These are phyloP conservation scores for Cyclotella baltica DNA, from an alignment of 108 stramenopile species.

Conservation along the genomic window DNA sequence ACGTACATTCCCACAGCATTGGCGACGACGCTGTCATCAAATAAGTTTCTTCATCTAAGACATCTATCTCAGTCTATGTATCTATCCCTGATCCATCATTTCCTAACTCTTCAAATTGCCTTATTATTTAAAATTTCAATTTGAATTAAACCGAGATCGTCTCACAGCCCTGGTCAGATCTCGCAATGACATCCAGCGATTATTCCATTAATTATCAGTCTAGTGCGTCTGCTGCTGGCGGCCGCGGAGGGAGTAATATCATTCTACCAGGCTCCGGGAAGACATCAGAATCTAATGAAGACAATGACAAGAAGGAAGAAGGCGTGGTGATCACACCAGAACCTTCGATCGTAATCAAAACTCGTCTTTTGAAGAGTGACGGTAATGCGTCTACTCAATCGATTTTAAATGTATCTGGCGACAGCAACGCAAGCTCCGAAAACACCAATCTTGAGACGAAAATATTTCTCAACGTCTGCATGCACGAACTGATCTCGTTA, in stretches of 20 bases:
- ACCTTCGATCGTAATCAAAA: slow-evolving; percentile 53
- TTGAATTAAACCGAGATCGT: too few relatives aligned
- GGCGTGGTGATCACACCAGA: slow-evolving; percentile 47
- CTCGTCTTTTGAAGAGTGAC: slow-evolving; percentile 18
- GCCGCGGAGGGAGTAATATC: slow-evolving; percentile 9
- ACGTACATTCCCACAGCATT: too few relatives aligned
- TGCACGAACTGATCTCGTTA: slow-evolving; percentile 37
- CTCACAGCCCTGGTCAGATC: too few relatives aligned
- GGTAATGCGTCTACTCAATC: neutral
- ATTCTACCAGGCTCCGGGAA: slow-evolving; percentile 1
- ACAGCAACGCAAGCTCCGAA: neutral
- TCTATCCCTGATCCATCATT: too few relatives aligned
- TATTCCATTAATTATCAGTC: slow-evolving; percentile 17
- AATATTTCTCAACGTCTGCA: slow-evolving; percentile 52
- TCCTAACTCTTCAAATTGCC: too few relatives aligned
- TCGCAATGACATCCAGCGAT: neutral
- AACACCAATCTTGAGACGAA: slow-evolving; percentile 16
- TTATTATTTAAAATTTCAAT: too few relatives aligned
- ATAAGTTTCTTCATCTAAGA: too few relatives aligned
- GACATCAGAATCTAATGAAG: neutral
- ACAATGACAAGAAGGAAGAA: neutral
- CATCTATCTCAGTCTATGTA: too few relatives aligned
- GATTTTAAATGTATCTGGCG: slow-evolving; percentile 2
- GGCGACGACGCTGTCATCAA: too few relatives aligned
- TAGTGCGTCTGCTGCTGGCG: slow-evolving; percentile 12